phyloP scores from a whole-genome alignment of 805 yeast genomes.

The Cyberlindnera misumaiensis region DNA sequence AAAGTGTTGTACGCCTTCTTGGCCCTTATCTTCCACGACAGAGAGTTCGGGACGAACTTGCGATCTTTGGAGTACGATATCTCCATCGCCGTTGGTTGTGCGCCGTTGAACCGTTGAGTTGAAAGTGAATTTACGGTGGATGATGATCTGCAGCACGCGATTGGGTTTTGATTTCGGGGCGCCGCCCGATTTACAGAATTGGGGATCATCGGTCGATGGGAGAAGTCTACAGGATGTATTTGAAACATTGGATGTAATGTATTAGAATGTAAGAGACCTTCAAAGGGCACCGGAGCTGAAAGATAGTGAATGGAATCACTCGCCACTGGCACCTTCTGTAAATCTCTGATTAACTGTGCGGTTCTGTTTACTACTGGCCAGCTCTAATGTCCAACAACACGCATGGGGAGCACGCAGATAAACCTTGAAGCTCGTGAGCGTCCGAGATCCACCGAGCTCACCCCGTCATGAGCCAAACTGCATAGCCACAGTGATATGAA shows the following conservation, averaged over 20 bases:
- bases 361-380: slow-evolving; percentile 37
- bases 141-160: no score
- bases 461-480: slow-evolving; percentile 9
- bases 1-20: slow-evolving; percentile 5
- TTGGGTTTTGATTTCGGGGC: no score
- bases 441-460: no score
- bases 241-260: no score
- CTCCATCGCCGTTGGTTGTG: neutral
- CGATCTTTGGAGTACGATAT: neutral
- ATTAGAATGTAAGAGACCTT: slow-evolving; percentile 9
- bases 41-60: slow-evolving; percentile 6
- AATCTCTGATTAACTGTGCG: no score
- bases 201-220: no score
- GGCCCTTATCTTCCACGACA: slow-evolving; percentile 4
- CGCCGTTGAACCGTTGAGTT: no score
- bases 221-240: no score
- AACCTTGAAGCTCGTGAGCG: no score
- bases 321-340: slow-evolving; percentile 17
- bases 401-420: slow-evolving; percentile 1
- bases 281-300: slow-evolving; percentile 12
- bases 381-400: no score
- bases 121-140: no score
- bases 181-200: no score
- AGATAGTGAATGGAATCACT: neutral
- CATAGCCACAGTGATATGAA: slow-evolving; percentile 41